A percentile compares a stretch with the other conserved stretches of the same genome.
Conservation (phyloP, 352 stramenopile species). For the Pythium diclinum region DNA sequence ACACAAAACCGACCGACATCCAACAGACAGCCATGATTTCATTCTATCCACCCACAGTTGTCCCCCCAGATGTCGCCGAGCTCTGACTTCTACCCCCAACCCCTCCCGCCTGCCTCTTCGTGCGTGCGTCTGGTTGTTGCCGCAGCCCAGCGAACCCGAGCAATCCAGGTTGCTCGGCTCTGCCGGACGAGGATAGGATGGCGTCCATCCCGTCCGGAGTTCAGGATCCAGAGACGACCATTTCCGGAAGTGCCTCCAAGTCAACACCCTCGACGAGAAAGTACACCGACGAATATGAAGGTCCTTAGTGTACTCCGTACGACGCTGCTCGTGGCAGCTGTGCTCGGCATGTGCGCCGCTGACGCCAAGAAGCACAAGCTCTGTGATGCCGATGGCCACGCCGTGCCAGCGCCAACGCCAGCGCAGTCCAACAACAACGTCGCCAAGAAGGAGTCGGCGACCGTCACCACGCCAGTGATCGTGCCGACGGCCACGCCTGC, state of each 20-base stretch:
- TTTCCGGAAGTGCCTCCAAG: conserved; percentile 13
- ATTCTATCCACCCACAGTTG: not conserved
- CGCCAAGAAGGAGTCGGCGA: not conserved
- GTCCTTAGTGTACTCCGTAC: conserved; percentile 20
- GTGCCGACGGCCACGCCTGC: not conserved
- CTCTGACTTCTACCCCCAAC: conserved; percentile 1
- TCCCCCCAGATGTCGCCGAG: not conserved
- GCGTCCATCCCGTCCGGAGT: not conserved
- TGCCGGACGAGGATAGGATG: not conserved
- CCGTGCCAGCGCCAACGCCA: conserved; percentile 13
- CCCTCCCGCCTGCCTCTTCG: not conserved
- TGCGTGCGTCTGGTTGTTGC: not conserved
- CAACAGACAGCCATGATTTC: not conserved
- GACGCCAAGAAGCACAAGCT: conserved; percentile 28
- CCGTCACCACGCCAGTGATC: not conserved
- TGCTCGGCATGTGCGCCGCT: conserved; percentile 13
- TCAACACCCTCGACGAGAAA: not conserved
- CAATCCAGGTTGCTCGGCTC: not conserved
- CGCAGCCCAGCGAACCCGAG: not conserved
- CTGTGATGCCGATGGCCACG: conserved; percentile 20
- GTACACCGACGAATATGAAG: conserved; percentile 18
- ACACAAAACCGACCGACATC: not conserved
- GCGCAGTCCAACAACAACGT: conserved; percentile 1
- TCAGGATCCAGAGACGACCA: conserved; percentile 1
- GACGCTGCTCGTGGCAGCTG: conserved; percentile 21